A percentile compares a stretch with the other conserved stretches of the same genome.
These are phyloP conservation scores for Ceratocystis cacaofunesta DNA, from an alignment of 2,329 filamentous ascomycete species.

Conservation along the genomic window DNA sequence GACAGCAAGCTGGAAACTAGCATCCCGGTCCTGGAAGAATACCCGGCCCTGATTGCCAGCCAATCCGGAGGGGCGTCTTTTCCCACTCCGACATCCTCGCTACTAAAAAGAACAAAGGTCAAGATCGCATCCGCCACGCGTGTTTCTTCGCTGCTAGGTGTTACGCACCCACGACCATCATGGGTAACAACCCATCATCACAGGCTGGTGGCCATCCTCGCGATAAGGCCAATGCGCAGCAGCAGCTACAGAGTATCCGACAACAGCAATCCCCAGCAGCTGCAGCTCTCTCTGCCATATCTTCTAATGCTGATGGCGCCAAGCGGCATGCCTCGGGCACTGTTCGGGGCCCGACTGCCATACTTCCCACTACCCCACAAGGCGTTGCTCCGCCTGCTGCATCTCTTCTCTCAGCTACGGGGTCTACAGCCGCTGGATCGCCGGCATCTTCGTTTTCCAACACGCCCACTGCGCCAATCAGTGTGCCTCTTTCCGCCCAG, in stretches of 20 bases:
- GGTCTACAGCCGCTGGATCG: conserved; percentile 30
- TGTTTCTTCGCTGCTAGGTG: neutral
- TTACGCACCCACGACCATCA: neutral
- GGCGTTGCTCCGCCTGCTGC: conserved; percentile 46
- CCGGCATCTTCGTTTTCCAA: neutral
- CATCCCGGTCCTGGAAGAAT: neutral
- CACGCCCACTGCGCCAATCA: conserved; percentile 23
- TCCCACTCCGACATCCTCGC: neutral
- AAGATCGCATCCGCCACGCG: neutral
- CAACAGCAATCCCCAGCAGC: conserved; percentile 1
- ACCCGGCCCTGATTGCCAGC: neutral
- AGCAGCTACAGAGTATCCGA: neutral
- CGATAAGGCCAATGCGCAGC: neutral
- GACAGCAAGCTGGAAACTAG: neutral
- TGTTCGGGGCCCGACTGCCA: neutral
- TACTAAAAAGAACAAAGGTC: neutral
- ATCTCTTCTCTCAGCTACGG: conserved; percentile 45
- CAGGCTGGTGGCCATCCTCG: neutral
- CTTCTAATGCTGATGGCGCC: neutral
- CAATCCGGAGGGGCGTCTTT: neutral
- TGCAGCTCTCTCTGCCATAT: neutral
- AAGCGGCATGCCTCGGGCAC: neutral
- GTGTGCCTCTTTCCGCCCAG: conserved; percentile 17
- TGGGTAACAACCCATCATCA: conserved; percentile 6
- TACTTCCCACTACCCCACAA: conserved; percentile 38